These are phyloP conservation scores for Spathaspora boniae DNA, from an alignment of 805 yeast species.

Conservation along the genomic window DNA sequence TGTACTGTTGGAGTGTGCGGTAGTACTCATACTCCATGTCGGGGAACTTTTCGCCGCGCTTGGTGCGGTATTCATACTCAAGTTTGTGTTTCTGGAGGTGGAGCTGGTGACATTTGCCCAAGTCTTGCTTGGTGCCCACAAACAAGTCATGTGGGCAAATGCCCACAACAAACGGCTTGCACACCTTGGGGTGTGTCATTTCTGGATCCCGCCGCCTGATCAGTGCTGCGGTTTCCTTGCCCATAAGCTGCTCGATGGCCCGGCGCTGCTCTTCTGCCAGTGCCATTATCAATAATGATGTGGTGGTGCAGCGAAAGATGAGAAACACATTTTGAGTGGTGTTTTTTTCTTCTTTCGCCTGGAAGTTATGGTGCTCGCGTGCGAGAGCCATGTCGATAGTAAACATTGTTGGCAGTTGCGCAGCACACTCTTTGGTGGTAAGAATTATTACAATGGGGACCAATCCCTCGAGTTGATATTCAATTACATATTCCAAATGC, in stretches of 20 bases:
- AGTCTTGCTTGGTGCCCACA: slow-evolving; percentile 74
- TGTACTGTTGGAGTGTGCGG: slow-evolving; percentile 49
- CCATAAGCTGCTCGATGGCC: slow-evolving; percentile 79
- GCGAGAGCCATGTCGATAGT: no score
- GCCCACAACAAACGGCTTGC: slow-evolving; percentile 81
- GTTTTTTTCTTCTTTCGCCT: no score
- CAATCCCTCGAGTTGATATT: no score
- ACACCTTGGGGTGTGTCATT: slow-evolving; percentile 50
- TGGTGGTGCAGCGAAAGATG: no score
- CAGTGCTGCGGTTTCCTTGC: slow-evolving; percentile 42
- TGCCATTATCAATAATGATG: background rate
- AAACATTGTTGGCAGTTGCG: no score
- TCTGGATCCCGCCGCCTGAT: slow-evolving; percentile 36
- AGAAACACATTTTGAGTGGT: no score
- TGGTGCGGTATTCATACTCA: slow-evolving; percentile 56
- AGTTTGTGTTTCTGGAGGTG: slow-evolving; percentile 74
- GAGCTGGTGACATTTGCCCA: slow-evolving; percentile 74
- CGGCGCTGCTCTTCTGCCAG: slow-evolving; percentile 73
- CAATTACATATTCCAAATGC: no score
- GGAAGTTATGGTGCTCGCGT: no score
- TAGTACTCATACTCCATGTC: slow-evolving; percentile 49
- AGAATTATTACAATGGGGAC: no score
- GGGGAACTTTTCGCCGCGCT: slow-evolving; percentile 44
- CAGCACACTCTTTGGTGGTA: no score
- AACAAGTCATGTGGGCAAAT: slow-evolving; percentile 84